Percentiles rank a stretch among this genome's conserved stretches.
Conservation (phyloP, 2,329 filamentous ascomycete species). For the Phaeosphaeriaceae sp. region DNA sequence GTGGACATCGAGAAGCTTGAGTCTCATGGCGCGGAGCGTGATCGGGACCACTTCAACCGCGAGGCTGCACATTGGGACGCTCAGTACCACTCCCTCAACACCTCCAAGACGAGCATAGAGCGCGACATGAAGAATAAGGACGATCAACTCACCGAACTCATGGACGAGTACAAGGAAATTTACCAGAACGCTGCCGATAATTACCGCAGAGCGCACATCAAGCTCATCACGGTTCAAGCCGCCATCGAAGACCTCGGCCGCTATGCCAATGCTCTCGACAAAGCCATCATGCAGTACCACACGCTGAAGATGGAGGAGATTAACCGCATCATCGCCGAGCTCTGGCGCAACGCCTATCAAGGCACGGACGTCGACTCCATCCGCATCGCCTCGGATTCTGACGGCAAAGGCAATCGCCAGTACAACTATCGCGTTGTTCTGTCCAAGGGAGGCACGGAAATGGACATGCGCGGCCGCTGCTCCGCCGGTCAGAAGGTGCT, state of each 20-base stretch:
- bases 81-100: slow-evolving; percentile 72
- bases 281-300: slow-evolving; percentile 97
- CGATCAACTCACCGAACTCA: slow-evolving; percentile 74
- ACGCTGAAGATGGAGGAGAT: slow-evolving; percentile 98
- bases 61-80: slow-evolving; percentile 75
- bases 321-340: slow-evolving; percentile 90
- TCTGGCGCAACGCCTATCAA: slow-evolving; percentile 97
- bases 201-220: slow-evolving; percentile 88
- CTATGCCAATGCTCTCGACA: slow-evolving; percentile 85
- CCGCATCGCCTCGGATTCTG: slow-evolving; percentile 89
- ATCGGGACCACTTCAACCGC: slow-evolving; percentile 75
- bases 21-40: slow-evolving; percentile 79
- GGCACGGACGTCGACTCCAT: slow-evolving; percentile 98
- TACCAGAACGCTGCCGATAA: slow-evolving; percentile 82
- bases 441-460: slow-evolving; percentile 96
- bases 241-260: slow-evolving; percentile 88
- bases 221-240: slow-evolving; percentile 89
- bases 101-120: slow-evolving; percentile 76
- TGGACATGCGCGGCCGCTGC: slow-evolving; percentile 99
- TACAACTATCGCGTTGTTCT: slow-evolving; percentile 99
- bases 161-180: slow-evolving; percentile 82
- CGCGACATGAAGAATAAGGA: slow-evolving; percentile 86
- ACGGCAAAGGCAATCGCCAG: slow-evolving; percentile 76
- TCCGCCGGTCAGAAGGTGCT: slow-evolving; percentile 96
- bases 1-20: slow-evolving; percentile 78